Evolutionary conservation across 2,329 filamentous ascomycete genomes (phyloP).

Genomic region (Fusarium robinianum): DNA sequence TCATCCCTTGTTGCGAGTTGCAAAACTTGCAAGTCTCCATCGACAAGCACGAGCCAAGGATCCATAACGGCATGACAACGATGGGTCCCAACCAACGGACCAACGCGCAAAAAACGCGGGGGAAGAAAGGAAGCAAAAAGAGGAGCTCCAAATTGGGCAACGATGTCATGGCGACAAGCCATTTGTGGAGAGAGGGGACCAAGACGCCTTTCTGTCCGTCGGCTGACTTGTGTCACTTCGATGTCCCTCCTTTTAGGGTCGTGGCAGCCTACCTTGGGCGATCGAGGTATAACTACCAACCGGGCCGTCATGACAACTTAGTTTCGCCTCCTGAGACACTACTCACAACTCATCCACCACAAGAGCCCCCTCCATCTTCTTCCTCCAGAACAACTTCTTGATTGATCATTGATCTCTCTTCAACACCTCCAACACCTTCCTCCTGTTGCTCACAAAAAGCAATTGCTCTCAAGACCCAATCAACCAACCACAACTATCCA

Average conservation of each 20-base stretch:
- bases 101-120: slow-evolving; percentile 30
- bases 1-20: too few relatives aligned
- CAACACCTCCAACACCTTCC: too few relatives aligned
- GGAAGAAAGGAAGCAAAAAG: slow-evolving; percentile 10
- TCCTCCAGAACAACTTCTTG: too few relatives aligned
- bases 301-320: background rate
- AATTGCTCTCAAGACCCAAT: slow-evolving; percentile 12
- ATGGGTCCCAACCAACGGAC: slow-evolving; percentile 8
- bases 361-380: too few relatives aligned
- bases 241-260: too few relatives aligned
- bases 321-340: too few relatives aligned
- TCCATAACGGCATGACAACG: slow-evolving; percentile 28
- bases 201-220: slow-evolving; percentile 30
- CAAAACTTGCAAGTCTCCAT: background rate
- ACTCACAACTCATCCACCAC: background rate
- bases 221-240: slow-evolving; percentile 17
- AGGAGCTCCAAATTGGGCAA: too few relatives aligned
- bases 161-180: slow-evolving; percentile 14
- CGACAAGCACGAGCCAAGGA: slow-evolving; percentile 4
- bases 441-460: background rate
- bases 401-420: too few relatives aligned
- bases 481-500: slow-evolving; percentile 10
- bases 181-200: slow-evolving; percentile 33
- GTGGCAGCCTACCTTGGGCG: slow-evolving; percentile 6
- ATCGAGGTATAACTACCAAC: slow-evolving; percentile 32